Evolutionary conservation across 768 basidiomycete genomes (phyloP).

Genomic region (Mycena crocata): DNA sequence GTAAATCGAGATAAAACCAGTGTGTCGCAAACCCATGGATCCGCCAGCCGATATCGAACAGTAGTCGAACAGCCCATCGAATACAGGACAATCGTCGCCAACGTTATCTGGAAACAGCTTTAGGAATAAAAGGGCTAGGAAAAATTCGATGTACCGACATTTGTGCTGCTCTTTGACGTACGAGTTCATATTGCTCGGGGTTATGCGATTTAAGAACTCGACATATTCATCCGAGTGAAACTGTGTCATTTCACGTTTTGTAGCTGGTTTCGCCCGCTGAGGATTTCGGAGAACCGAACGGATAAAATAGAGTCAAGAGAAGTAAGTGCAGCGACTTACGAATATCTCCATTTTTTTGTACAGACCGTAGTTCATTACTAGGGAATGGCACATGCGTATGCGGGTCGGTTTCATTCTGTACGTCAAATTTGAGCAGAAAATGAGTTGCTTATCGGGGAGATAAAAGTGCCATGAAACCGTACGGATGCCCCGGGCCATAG

Average conservation of each 20-base stretch:
- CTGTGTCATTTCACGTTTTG: conserved; percentile 99
- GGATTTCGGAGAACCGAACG: conserved; percentile 13
- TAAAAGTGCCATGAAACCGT: conserved; percentile 37
- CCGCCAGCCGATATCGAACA: conserved; percentile 99
- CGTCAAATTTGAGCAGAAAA: conserved; percentile 30
- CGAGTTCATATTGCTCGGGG: conserved; percentile 94
- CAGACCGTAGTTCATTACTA: conserved; percentile 99
- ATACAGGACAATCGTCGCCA: conserved; percentile 98
- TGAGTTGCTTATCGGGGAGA: conserved; percentile 4
- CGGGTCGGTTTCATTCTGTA: conserved; percentile 95
- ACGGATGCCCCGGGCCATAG: conserved; percentile 98
- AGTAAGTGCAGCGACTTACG: conserved; percentile 62
- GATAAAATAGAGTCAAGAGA: neutral
- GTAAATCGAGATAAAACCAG: neutral
- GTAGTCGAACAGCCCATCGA: conserved; percentile 98
- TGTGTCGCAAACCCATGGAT: conserved; percentile 85
- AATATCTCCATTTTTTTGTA: conserved; percentile 99
- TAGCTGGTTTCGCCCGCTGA: conserved; percentile 98
- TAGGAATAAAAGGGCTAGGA: conserved; percentile 5
- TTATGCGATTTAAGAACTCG: conserved; percentile 94
- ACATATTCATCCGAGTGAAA: conserved; percentile 99
- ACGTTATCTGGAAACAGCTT: conserved; percentile 79
- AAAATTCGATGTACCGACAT: conserved; percentile 62
- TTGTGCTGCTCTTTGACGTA: conserved; percentile 96
- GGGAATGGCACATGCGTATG: conserved; percentile 98